Evolutionary conservation across 2,329 filamentous ascomycete species (phyloP).

Genomic region (Botrytis elliptica): DNA sequence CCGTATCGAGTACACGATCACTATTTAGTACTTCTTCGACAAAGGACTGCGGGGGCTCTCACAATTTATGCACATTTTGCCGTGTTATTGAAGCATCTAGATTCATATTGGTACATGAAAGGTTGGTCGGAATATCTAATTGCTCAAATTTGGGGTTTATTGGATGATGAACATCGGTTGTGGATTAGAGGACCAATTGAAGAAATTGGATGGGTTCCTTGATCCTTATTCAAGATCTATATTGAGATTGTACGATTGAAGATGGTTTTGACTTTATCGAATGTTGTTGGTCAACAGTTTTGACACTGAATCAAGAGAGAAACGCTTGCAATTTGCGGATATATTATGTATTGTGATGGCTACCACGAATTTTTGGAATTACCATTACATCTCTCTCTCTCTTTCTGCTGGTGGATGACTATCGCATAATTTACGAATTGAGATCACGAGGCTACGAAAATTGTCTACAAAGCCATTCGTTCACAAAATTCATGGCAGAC

Average conservation of each 20-base stretch:
- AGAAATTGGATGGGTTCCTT: conserved; percentile 36
- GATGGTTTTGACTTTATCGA: background rate
- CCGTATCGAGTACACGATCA: conserved; percentile 42
- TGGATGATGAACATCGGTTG: conserved; percentile 42
- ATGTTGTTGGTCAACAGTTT: background rate
- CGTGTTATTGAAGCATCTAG: conserved; percentile 40
- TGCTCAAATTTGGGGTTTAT: conserved; percentile 36
- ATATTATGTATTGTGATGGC: background rate
- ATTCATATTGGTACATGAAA: conserved; percentile 42
- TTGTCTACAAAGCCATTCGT: background rate
- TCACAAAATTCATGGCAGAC: no score
- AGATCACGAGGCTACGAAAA: background rate
- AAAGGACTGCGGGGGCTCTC: conserved; percentile 39
- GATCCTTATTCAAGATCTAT: background rate
- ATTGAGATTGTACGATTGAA: background rate
- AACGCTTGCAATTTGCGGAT: background rate
- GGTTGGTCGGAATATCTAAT: conserved; percentile 42
- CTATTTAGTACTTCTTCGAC: conserved; percentile 41
- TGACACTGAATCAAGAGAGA: background rate
- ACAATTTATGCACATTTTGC: conserved; percentile 42
- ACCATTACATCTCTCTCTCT: background rate
- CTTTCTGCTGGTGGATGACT: no score
- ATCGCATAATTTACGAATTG: background rate
- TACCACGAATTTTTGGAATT: background rate
- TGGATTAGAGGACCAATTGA: conserved; percentile 42